phyloP scores from a whole-genome alignment of 2,329 filamentous ascomycete species.

The Exophiala oligosperma region DNA sequence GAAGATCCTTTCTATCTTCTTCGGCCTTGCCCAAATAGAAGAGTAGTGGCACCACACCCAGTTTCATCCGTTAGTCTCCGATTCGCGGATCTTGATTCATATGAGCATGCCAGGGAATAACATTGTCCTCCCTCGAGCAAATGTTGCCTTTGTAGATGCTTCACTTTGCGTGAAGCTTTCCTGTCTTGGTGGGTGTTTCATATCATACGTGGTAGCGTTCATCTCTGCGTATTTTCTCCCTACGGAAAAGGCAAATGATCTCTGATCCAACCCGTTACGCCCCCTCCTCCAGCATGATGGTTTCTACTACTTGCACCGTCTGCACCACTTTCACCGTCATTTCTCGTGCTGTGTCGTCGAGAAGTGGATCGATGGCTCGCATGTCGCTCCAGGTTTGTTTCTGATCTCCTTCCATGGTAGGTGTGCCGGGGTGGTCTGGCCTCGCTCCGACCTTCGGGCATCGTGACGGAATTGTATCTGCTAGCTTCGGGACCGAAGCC shows the following conservation, averaged over 20 bases:
- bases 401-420: slow-evolving; percentile 20
- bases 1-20: too few relatives aligned
- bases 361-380: slow-evolving; percentile 23
- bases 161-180: too few relatives aligned
- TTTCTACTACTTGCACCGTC: slow-evolving; percentile 15
- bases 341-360: slow-evolving; percentile 14
- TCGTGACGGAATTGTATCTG: slow-evolving; percentile 26
- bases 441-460: slow-evolving; percentile 24
- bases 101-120: too few relatives aligned
- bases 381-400: slow-evolving; percentile 20
- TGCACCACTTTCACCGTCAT: slow-evolving; percentile 2
- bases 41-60: too few relatives aligned
- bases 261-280: slow-evolving; percentile 34
- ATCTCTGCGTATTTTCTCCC: neutral
- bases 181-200: neutral
- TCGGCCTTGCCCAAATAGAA: too few relatives aligned
- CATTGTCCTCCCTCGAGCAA: slow-evolving; percentile 1
- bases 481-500: slow-evolving; percentile 20
- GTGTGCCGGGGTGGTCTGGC: slow-evolving; percentile 22
- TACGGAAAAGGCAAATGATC: slow-evolving; percentile 26
- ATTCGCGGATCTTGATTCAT: too few relatives aligned
- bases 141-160: slow-evolving; percentile 9
- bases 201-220: neutral
- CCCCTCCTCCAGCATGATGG: slow-evolving; percentile 15
- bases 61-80: too few relatives aligned